These are phyloP conservation scores for Planoprotostelium fungivorum DNA, from an alignment of 78 protist genomes.

Conservation along the genomic window DNA sequence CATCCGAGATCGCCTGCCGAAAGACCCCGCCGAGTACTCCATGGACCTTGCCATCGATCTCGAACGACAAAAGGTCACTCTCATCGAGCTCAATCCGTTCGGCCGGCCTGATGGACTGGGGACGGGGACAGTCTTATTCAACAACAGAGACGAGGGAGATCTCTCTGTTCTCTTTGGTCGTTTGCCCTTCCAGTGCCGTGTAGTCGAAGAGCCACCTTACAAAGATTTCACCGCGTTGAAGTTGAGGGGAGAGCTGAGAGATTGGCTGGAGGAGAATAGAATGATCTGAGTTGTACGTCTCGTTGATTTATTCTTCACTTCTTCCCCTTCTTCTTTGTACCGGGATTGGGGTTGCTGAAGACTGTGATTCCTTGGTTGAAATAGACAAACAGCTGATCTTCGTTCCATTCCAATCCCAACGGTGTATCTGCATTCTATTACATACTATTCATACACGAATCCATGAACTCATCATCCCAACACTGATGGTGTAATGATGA, in stretches of 20 bases:
- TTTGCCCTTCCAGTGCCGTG: background rate
- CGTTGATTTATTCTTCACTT: no score
- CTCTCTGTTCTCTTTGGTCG: background rate
- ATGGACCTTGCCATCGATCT: background rate
- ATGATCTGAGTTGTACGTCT: no score
- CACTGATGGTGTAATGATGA: background rate
- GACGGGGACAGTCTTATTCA: background rate
- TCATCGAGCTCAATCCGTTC: background rate
- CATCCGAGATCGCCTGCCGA: constrained; percentile 2
- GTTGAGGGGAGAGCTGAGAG: background rate
- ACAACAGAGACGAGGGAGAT: background rate
- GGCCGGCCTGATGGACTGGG: background rate
- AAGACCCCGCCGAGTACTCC: background rate
- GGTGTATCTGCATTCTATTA: background rate
- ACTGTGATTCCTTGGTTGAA: background rate
- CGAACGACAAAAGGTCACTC: background rate
- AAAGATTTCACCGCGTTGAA: background rate
- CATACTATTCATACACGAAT: background rate
- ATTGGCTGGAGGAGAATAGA: background rate
- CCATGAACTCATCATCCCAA: background rate
- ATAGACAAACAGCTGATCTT: background rate
- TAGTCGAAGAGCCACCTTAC: background rate
- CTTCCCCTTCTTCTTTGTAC: background rate
- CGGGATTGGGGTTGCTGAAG: background rate
- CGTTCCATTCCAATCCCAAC: background rate